Base-by-base conservation (phyloP, 805 yeast species). In the Schwanniomyces occidentalis region DNA sequence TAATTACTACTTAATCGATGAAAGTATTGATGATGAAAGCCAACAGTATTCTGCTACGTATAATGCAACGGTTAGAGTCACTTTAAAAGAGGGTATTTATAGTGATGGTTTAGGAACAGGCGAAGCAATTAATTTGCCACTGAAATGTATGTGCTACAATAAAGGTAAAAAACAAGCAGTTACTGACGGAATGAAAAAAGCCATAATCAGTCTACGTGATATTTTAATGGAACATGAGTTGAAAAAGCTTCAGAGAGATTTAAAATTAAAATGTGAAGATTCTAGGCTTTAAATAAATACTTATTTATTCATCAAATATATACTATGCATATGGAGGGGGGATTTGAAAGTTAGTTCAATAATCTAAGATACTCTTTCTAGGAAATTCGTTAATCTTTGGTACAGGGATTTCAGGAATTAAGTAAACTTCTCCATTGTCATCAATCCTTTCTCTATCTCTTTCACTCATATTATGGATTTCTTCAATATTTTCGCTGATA, bases 361-460 rank as follows among this genome's bases (percentile, higher is more conserved):
- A 85, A 48, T 84, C 89, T 45, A 85, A 65, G 0, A 76, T 67
- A 23, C 66, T 66, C 50, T 69, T 68, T 51, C 60, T 69, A 10
- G 86, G 80, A 62, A 86, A 85, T 6, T 75, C 82, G 27, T 67
- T 68, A 40, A 87, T 75, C 8, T 49, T 59, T 1, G 96, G 96
- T 16, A 71, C 69, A 1, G 91, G 88, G 24, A 83, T 82, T 55
- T 80, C 91, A 7, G 85, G 86, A 21, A 86, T 72, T 42, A 77
- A 70, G 49, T 87, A 91, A 8, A 86, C 75, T 44, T 84, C 81
- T 2, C 98, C 98, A 42, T 86, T 78, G 24, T 90, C 97, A 56
- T 90, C 91, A 37, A 85, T 63, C 60, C 98, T 78, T 61, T 88
- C 95, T 47, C 96, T 74, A 50, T 90, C 96, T 46, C 77, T 77